Base-by-base conservation (phyloP, 352 stramenopile genomes). In the Globisporangium parvum region DNA sequence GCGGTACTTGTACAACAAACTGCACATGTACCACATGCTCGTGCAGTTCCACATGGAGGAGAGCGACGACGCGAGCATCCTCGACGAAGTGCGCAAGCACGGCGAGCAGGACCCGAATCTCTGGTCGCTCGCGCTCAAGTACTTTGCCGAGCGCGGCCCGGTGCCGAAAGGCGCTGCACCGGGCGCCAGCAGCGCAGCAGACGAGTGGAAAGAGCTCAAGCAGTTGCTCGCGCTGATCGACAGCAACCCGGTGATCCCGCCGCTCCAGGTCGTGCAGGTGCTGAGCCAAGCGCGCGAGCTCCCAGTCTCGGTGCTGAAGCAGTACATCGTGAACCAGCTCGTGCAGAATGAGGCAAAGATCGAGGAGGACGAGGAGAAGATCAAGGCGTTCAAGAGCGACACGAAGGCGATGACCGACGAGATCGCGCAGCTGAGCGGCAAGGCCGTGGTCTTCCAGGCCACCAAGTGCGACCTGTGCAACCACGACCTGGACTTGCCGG, bases 391-490 rank as follows among this genome's bases (percentile, higher is more conserved):
- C 62, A 91, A 93, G 66, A 61, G 67, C 17, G 85, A 93, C 56
- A 94, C 87, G 33, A 87, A 92, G 68, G 81, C 93, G 66, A 96
- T 96, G 85, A 90, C 91, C 62, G 80, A 91, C n/a, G 84, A 95
- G 57, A 91, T 96, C 55, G 47, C 73, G 15, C 77, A 90, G 47
- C 63, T 95, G 11, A 86, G 81, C 53, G 90, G 82, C 66, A 85
- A 87, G 40, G 85, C 87, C 0, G 83, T 95, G 42, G 85, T 96
- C 5, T 96, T 96, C 66, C 87, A 95, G 56, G 85, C 83, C 40
- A 96, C 84, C 44, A 96, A 96, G 60, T 96, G 87, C 59, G 86
- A 95, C 40, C 52, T 95, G 46, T 96, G 83, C 60, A 92, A 90
- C 61, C 85, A 93, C 57, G 86, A 95, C 57, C 58, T 96, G 56